Evolutionary conservation across 2,329 filamentous ascomycete genomes (phyloP), one percentile per base, ranked within the genome.

Genomic region (Rosellinia necatrix): DNA sequence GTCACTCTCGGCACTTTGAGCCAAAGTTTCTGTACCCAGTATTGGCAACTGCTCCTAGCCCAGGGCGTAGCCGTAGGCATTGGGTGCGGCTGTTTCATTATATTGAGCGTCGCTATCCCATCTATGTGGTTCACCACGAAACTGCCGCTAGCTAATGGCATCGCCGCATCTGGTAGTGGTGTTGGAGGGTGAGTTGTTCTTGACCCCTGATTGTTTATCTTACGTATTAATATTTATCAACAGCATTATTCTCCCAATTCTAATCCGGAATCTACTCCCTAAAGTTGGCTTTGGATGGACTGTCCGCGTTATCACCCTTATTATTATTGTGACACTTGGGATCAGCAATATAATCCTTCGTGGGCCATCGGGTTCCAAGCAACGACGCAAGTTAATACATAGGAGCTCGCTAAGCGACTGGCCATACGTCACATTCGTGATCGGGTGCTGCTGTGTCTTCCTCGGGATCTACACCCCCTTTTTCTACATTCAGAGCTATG

Each of bases 221-320:
- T n/a, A n/a, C n/a, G n/a, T n/a, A n/a, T n/a, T n/a, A n/a, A 35
- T 12, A n/a, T n/a, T 35, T 5, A 35, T 35, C 32, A 4, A n/a
- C 32, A 5, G 15, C 5, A 13, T 35, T n/a, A n/a, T 79, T 43
- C 67, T 78, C 27, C 76, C 79, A 64, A 66, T 69, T 22, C 57
- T 68, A n/a, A 66, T 78, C 2, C 71, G 78, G 60, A 69, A 68
- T 10, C 54, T 56, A 4, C 30, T 34, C 9, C 30, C 30, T 12
- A 34, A 13, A 13, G 68, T 82, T 35, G 80, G 81, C 5, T 83
- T 82, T 62, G 70, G 71, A 47, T 84, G 81, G 81, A 75, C 79
- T 4, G 74, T 73, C 3, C 70, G 76, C 3, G 67, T 75, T 32
- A 71, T 79, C 27, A 76, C 70, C 19, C 76, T 78, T 53, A 64